Percentiles rank a stretch among this genome's conserved stretches.
These are phyloP conservation scores for Stylonectria norvegica DNA, from an alignment of 2,329 filamentous ascomycete species.

Conservation along the genomic window DNA sequence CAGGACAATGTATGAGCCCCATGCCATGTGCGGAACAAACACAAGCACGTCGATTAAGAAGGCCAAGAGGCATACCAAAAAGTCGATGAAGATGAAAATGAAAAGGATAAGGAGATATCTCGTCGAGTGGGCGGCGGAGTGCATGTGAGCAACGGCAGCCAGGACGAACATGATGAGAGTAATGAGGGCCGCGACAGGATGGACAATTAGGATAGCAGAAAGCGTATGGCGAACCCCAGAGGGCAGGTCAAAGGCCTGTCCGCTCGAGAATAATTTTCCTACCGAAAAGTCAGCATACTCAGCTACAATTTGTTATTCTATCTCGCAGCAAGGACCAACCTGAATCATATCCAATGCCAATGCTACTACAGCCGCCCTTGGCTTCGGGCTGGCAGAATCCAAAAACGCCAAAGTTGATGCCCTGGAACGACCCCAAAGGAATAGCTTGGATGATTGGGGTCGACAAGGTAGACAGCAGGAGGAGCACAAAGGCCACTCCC, in stretches of 20 bases:
- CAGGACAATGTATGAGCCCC: conserved; percentile 91
- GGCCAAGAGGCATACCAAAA: conserved; percentile 77
- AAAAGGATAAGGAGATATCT: conserved; percentile 82
- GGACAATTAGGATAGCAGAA: conserved; percentile 87
- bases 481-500: conserved; percentile 76
- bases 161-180: conserved; percentile 81
- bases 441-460: conserved; percentile 85
- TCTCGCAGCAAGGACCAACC: conserved; percentile 51
- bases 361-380: conserved; percentile 60
- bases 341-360: conserved; percentile 82
- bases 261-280: conserved; percentile 27
- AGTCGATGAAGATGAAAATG: conserved; percentile 80
- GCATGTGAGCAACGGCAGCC: conserved; percentile 78
- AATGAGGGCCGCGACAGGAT: conserved; percentile 84
- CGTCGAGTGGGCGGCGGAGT: conserved; percentile 82
- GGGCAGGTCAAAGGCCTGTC: conserved; percentile 55
- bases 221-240: conserved; percentile 56
- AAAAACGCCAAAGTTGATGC: conserved; percentile 86
- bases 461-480: conserved; percentile 85
- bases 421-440: conserved; percentile 72
- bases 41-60: conserved; percentile 92
- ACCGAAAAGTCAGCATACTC: conserved; percentile 11
- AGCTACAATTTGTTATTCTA: not conserved
- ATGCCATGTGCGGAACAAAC: conserved; percentile 89
- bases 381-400: conserved; percentile 76